A percentile compares a stretch with the other conserved stretches of the same genome.
These are phyloP conservation scores for Venturia nashicola DNA, from an alignment of 2,329 filamentous ascomycete species.

Conservation along the genomic window DNA sequence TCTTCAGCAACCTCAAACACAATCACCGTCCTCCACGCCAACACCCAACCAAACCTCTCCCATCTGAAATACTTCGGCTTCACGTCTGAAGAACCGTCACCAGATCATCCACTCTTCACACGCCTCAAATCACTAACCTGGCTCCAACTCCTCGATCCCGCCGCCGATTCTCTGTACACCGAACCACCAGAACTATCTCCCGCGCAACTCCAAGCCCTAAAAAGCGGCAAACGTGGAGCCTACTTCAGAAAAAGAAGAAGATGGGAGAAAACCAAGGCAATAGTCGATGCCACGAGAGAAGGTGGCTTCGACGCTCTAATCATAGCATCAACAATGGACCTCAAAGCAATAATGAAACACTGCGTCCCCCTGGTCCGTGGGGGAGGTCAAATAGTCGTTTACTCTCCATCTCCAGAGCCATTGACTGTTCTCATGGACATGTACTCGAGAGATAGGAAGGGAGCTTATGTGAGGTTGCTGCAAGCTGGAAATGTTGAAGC, in stretches of 20 bases:
- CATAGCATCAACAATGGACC: conserved; percentile 72
- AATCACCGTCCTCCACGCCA: conserved; percentile 67
- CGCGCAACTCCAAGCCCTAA: conserved; percentile 52
- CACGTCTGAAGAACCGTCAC: conserved; percentile 49
- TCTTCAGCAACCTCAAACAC: conserved; percentile 57
- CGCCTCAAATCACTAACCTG: conserved; percentile 79
- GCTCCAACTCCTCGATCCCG: conserved; percentile 76
- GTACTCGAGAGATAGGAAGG: conserved; percentile 68
- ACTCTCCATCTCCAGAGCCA: conserved; percentile 69
- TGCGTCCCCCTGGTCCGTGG: conserved; percentile 70
- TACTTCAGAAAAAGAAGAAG: conserved; percentile 84
- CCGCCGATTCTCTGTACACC: conserved; percentile 62
- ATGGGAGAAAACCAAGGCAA: conserved; percentile 58
- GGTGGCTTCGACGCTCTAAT: conserved; percentile 77
- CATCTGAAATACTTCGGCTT: conserved; percentile 84
- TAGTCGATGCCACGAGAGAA: conserved; percentile 61
- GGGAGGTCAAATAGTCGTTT: conserved; percentile 75
- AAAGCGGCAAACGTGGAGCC: conserved; percentile 68
- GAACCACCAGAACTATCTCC: conserved; percentile 45
- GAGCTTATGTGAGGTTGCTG: conserved; percentile 44
- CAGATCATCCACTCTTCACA: conserved; percentile 64
- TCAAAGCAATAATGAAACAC: conserved; percentile 60
- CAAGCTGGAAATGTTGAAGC: conserved; percentile 24
- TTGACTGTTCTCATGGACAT: conserved; percentile 67
- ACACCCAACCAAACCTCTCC: conserved; percentile 76